Conservation (phyloP, 139 green algal genomes). For the Haematococcus sp. region DNA sequence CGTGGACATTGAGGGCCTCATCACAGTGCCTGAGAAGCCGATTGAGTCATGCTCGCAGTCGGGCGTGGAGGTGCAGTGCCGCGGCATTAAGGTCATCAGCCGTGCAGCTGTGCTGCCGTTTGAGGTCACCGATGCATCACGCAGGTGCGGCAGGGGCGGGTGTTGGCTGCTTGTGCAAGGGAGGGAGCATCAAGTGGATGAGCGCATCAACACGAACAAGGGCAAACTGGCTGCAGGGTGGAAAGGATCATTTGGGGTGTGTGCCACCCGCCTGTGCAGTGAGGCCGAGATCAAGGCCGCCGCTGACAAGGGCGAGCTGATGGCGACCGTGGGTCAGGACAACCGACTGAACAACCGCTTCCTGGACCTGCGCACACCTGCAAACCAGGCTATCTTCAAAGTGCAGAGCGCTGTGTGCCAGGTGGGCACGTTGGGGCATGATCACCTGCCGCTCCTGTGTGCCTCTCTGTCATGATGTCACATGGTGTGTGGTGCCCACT, state of each 20-base stretch:
- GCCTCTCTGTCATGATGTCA: too few relatives aligned
- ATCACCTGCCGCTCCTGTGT: background rate
- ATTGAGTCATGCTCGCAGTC: constrained; percentile 85
- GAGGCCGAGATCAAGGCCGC: constrained; percentile 50
- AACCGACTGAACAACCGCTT: constrained; percentile 87
- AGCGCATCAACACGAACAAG: background rate
- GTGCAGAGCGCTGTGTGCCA: constrained; percentile 87
- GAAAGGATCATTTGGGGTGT: background rate
- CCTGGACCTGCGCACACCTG: constrained; percentile 94
- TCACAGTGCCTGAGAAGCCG: constrained; percentile 54
- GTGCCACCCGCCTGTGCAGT: background rate
- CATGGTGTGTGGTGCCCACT: too few relatives aligned
- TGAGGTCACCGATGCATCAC: constrained; percentile 76
- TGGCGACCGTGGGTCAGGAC: constrained; percentile 84
- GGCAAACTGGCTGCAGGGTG: background rate
- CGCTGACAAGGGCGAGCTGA: constrained; percentile 64
- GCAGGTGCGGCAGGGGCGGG: constrained; percentile 45
- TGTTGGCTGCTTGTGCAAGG: background rate
- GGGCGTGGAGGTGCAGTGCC: constrained; percentile 18
- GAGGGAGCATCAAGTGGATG: background rate
- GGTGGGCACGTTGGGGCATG: constrained; percentile 25
- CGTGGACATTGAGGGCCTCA: constrained; percentile 83
- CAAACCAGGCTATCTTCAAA: constrained; percentile 97
- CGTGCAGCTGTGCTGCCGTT: constrained; percentile 79
- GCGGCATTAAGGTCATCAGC: constrained; percentile 39